Base-by-base conservation (phyloP, 441 rosid species). In the Omphalea diandra region DNA sequence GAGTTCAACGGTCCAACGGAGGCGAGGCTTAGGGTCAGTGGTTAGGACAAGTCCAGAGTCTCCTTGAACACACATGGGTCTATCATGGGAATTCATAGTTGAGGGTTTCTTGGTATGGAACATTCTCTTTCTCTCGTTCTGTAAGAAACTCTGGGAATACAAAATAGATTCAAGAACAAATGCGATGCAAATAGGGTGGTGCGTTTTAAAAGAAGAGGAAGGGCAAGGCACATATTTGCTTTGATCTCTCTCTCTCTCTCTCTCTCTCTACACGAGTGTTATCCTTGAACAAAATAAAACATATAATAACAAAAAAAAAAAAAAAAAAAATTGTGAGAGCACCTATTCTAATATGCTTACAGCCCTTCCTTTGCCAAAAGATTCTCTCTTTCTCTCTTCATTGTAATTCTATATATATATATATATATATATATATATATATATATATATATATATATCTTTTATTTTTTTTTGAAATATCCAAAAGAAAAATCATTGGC, bases 1-100 rank as follows among this genome's bases (percentile, higher is more conserved):
- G 59, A 93, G 99, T 81, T 95, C 99, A 6, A 86, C 96, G 3
- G 99, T 95, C 99, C 99, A 95, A 31, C 99, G 93, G 69, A 95
- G 93, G 55, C 99, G 96, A 7, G 99, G 99, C 84, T 95, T 95
- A 66, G 99, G 99, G 83, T 95, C 99, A 24, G 98, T 95, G 77
- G 99, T 95, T 80, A 95, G 91, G 72, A 95, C 99, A 29, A 95
- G 94, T 61, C 99, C 98, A 66, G 99, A 95, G 85, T 94, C 98
- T 0, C 96, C 99, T 85, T 88, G 97, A 80, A 90, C 94, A 70
- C 97, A 90, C 97, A 90, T 88, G 74, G 87, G 75, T 81, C 98
- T 87, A 40, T 92, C 97, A 74, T 91, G 97, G 62, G 94, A 88
- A 90, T 88, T 94, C 96, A 91, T 92, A 89, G 79, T 74, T 63